Conservation (phyloP, 306 rosid genomes). For the Inga oerstediana region DNA sequence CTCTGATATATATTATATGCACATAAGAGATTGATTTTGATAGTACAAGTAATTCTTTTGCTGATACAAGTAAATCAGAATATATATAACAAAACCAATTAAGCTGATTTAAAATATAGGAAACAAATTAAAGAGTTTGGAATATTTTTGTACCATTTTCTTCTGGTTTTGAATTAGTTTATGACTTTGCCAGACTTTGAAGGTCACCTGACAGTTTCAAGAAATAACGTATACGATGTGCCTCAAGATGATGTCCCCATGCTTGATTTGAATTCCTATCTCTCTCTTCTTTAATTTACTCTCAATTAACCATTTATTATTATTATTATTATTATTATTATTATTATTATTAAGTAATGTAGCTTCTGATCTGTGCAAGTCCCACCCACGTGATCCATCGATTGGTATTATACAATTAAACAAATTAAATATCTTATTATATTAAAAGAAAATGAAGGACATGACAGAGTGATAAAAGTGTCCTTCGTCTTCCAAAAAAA, state of each 20-base stretch:
- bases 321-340: background rate
- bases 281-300: background rate
- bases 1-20: background rate
- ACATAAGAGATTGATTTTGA: background rate
- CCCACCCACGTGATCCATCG: slow-evolving; percentile 28
- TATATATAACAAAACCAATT: background rate
- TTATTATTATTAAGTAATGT: slow-evolving; percentile 6
- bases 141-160: background rate
- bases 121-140: background rate
- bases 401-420: background rate
- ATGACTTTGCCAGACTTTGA: background rate
- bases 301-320: background rate
- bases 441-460: slow-evolving; percentile 15
- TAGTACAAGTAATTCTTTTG: background rate
- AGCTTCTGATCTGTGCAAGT: slow-evolving; percentile 18
- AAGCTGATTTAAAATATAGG: background rate
- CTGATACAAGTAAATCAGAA: background rate
- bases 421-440: background rate
- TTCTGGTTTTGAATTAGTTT: background rate
- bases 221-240: background rate
- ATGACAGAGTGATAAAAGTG: slow-evolving; percentile 22
- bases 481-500: background rate
- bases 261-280: background rate
- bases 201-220: background rate
- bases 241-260: slow-evolving; percentile 14